These are phyloP conservation scores for Wolfiporia cocos DNA, from an alignment of 1,284 basidiomycete genomes.

Conservation along the genomic window DNA sequence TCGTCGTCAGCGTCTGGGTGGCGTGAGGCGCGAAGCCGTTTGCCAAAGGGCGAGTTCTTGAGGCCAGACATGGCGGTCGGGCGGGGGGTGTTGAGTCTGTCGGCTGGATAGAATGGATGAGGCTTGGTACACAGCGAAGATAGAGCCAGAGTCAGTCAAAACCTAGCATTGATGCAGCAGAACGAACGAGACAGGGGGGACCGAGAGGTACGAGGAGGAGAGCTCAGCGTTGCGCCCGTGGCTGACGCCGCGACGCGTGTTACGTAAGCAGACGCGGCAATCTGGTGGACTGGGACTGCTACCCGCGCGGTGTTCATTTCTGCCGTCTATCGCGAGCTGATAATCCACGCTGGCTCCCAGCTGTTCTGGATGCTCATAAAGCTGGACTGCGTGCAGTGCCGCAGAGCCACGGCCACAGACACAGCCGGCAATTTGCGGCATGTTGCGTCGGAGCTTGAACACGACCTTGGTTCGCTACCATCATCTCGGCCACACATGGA, in stretches of 20 bases:
- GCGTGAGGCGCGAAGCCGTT: constrained; percentile 64
- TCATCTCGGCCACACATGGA: constrained; percentile 14
- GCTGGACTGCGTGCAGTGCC: not conserved
- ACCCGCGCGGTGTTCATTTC: no score
- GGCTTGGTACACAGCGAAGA: constrained; percentile 12
- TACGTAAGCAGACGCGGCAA: constrained; percentile 11
- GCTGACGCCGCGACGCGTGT: constrained; percentile 22
- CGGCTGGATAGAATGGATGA: constrained; percentile 11
- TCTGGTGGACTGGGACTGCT: not conserved
- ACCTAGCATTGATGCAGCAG: constrained; percentile 18
- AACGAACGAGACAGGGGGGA: not conserved
- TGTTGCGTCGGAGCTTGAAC: constrained; percentile 30
- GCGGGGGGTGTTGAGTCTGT: constrained; percentile 10
- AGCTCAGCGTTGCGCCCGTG: not conserved
- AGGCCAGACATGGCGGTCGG: constrained; percentile 53
- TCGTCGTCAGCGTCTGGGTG: constrained; percentile 49
- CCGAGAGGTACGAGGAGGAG: not conserved
- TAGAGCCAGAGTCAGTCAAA: constrained; percentile 15
- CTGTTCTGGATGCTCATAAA: no score
- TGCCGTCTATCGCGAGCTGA: no score
- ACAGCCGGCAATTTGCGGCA: constrained; percentile 16
- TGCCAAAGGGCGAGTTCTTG: constrained; percentile 77
- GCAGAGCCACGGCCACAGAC: not conserved
- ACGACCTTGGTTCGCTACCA: constrained; percentile 24
- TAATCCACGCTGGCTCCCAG: no score